phyloP scores from a whole-genome alignment of 2,329 filamentous ascomycete species.

The Pyrenophora graminea region DNA sequence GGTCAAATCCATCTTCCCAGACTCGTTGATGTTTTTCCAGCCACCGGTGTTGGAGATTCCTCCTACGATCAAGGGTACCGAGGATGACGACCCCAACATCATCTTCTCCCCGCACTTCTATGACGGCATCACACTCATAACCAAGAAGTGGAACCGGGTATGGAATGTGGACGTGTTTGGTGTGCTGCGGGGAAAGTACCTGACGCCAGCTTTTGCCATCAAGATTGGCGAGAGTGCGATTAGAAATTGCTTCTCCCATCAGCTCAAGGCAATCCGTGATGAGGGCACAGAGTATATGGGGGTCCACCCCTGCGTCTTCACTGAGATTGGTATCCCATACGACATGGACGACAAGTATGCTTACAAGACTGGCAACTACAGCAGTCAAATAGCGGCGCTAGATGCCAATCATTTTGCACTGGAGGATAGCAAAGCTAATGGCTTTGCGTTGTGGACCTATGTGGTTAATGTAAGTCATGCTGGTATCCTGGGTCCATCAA shows the following conservation, averaged over 20 bases:
- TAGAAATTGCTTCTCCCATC: slow-evolving; percentile 87
- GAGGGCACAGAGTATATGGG: slow-evolving; percentile 91
- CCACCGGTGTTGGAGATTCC: slow-evolving; percentile 91
- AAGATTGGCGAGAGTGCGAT: slow-evolving; percentile 93
- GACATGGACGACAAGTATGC: slow-evolving; percentile 98
- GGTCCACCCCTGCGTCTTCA: slow-evolving; percentile 84
- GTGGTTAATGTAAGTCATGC: slow-evolving; percentile 61
- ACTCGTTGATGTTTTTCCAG: slow-evolving; percentile 87
- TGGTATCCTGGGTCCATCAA: neutral
- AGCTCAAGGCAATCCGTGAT: slow-evolving; percentile 78
- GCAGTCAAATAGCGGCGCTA: slow-evolving; percentile 87
- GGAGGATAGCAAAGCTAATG: slow-evolving; percentile 81
- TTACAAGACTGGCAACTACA: slow-evolving; percentile 94
- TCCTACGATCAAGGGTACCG: slow-evolving; percentile 81
- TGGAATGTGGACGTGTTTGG: slow-evolving; percentile 98
- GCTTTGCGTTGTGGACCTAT: slow-evolving; percentile 90
- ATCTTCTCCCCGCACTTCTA: slow-evolving; percentile 96
- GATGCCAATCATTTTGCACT: slow-evolving; percentile 95
- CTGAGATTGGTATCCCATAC: slow-evolving; percentile 96
- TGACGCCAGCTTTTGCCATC: slow-evolving; percentile 86
- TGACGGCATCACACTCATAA: slow-evolving; percentile 94
- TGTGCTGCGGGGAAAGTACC: slow-evolving; percentile 84
- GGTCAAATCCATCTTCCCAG: slow-evolving; percentile 75
- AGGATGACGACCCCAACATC: slow-evolving; percentile 86
- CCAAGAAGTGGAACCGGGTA: slow-evolving; percentile 94